phyloP scores from a whole-genome alignment of 2,329 filamentous ascomycete species.

The Penicillium thymicola region DNA sequence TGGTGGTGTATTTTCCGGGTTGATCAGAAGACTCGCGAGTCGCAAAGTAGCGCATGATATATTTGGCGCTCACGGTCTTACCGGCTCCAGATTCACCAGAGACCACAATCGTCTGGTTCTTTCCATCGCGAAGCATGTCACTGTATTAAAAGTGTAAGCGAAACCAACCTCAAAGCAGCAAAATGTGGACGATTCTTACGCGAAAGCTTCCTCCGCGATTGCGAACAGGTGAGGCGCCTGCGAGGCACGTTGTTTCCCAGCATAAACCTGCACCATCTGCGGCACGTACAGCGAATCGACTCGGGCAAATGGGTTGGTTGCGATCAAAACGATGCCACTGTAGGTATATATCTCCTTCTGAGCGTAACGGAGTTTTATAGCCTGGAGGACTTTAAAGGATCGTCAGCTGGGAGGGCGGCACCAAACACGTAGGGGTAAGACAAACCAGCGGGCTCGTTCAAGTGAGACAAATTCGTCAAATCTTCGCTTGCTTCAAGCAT shows the following conservation, averaged over 20 bases:
- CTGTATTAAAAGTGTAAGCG: constrained; percentile 51
- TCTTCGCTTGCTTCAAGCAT: constrained; percentile 99
- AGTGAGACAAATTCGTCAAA: constrained; percentile 91
- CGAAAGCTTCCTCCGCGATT: constrained; percentile 97
- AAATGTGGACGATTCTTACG: constrained; percentile 55
- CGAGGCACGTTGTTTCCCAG: constrained; percentile 91
- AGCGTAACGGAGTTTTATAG: constrained; percentile 91
- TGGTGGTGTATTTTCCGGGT: constrained; percentile 72
- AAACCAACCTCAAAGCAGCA: constrained; percentile 1
- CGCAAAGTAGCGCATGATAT: constrained; percentile 99
- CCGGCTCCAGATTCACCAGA: constrained; percentile 98
- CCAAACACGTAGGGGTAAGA: constrained; percentile 8
- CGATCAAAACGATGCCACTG: constrained; percentile 96
- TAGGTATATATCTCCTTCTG: constrained; percentile 99
- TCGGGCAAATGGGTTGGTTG: constrained; percentile 94
- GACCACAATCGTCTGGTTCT: constrained; percentile 98
- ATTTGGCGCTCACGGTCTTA: constrained; percentile 98
- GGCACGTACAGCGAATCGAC: constrained; percentile 98
- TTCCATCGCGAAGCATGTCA: constrained; percentile 93
- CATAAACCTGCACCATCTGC: constrained; percentile 99
- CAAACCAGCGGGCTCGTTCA: constrained; percentile 95
- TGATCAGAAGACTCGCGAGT: constrained; percentile 92
- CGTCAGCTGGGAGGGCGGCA: constrained; percentile 19
- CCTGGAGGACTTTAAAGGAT: constrained; percentile 72
- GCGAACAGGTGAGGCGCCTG: constrained; percentile 98